Base-by-base conservation (phyloP, 2,329 filamentous ascomycete species). In the Hypoxylon sp. region DNA sequence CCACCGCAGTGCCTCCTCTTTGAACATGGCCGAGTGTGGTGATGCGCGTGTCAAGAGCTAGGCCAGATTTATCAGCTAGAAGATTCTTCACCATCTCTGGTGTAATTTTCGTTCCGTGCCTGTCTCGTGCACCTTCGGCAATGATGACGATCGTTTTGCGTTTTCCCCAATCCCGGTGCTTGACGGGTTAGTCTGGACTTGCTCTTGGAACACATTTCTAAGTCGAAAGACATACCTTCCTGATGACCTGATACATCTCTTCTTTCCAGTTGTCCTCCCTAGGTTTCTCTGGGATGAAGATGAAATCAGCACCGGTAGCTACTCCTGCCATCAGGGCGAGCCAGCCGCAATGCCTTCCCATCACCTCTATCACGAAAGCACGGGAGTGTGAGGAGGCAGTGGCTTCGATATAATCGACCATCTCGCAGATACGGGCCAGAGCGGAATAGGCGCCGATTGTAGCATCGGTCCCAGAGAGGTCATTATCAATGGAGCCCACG, bases 291-390 rank as follows among this genome's bases (percentile, higher is more conserved):
- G 96, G 96, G 71, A 98, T 95, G 80, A 99, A 98, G 74, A 98
- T 89, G 81, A 97, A 99, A 80, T 99, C 96, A 14, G 96, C 94
- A 53, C 95, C 96, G 0, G 93, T 97, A 64, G 93, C 94, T 65
- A 99, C 94, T 75, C 94, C 95, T 13, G 95, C 92, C 91, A 98
- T 98, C 68, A 99, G 86, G 43, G 96, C 96, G 68, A 99, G 85
- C 96, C 96, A 99, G 69, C 96, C 96, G 79, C 96, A 99, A 82
- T 99, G 95, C 65, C 96, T 88, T 53, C 96, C 96, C 96, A 99
- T 99, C 75, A 99, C 96, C 80, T 98, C 96, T 69, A 99, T 92
- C 63, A 99, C 94, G 80, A 99, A 99, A 41, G 96, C 96, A 74
- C 96, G 88, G 71, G 97, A 97, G 81, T 99, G 96, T 28, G 94